Base-by-base conservation (phyloP, 371 early-diverging fungal species). In the Fennellomyces sp. region DNA sequence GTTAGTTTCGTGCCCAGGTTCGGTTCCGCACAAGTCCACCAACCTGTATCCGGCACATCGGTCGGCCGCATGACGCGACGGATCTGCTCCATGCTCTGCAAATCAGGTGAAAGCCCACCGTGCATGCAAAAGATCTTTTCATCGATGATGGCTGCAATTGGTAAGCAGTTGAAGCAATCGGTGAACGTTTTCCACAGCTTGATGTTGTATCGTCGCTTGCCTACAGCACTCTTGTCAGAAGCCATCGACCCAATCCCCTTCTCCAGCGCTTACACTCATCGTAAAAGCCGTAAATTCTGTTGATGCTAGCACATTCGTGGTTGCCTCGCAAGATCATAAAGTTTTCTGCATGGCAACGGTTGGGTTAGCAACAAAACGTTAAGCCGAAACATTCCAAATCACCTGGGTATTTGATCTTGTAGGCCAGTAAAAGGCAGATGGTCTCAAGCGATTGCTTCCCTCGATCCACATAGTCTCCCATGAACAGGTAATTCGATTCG, bases 381-480 rank as follows among this genome's bases (percentile, higher is more conserved):
- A 19, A 39, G 17, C 39, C 1, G 17, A 1, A 4, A 2, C 13
- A 39, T 39, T 5, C 6, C 17, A 15, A 2, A 38, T 21, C 23
- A 45, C 45, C 45, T 45, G 45, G 94, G 71, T 90, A 93, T 75
- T 95, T 96, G 72, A 98, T 91, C 85, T 98, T 98, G 83, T 94
- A 96, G 51, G 93, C 90, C 61, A 97, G 79, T 47, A 98, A 83
- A 42, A 97, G 81, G 59, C 90, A 86, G 64, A 98, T 97, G 19
- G 95, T 94, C 75, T 98, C 98, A 12, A 98, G 77, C 49, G 89
- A 89, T 76, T 96, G 95, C 68, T 96, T 95, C 50, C 98, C 98
- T 49, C 98, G 86, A 70, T 98, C 96, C 28, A 98, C 98, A 79
- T 97, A 98, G 73, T 98, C 99, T 29, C 97, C 96, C 61, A 98